Base-by-base conservation (phyloP, 345 rosid genomes). In the Eucalyptus erythrocorys region DNA sequence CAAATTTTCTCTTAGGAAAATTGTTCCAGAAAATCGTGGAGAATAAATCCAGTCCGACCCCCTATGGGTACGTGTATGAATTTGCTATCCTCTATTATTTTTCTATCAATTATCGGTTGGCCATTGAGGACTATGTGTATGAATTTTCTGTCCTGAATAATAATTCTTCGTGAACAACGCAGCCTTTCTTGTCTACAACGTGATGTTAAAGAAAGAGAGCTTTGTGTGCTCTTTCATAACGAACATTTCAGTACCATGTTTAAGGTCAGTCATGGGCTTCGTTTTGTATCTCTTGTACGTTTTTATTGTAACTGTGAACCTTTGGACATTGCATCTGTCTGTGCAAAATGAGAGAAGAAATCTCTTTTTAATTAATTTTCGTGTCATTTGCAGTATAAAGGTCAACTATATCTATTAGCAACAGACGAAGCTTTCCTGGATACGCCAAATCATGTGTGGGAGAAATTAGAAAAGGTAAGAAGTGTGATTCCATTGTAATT, bases 211-310 rank as follows among this genome's bases (percentile, higher is more conserved):
- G 99, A 98, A 91, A 94, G 96, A 11, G 96, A 98, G 86, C 96
- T 96, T 19, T 95, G 99, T 92, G 98, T 96, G 43, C 97, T 96
- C 87, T 98, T 98, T 92, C 98, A 98, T 64, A 94, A 98, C 90
- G 95, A 98, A 90, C 99, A 98, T 90, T 96, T 98, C 93, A 93
- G 98, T 92, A 97, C 99, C 91, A 97, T 98, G 99, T 96, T 98
- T 92, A 98, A 98, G 98, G 99, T 97, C 87, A 89, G 95, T 91
- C 85, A 87, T 87, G 61, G 87, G 19, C 51, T 86, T 84, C 61
- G 57, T 85, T 68, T 42, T 30, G 17, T 43, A 55, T 89, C 88
- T 91, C 85, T 45, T 80, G 16, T 71, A 86, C 0, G 68, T 50
- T 30, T 85, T 64, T 64, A 14, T 40, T 21, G 43, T 30, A 30